Evolutionary conservation across 2,329 filamentous ascomycete genomes (phyloP).

Genomic region (Botrytis pseudocinerea): DNA sequence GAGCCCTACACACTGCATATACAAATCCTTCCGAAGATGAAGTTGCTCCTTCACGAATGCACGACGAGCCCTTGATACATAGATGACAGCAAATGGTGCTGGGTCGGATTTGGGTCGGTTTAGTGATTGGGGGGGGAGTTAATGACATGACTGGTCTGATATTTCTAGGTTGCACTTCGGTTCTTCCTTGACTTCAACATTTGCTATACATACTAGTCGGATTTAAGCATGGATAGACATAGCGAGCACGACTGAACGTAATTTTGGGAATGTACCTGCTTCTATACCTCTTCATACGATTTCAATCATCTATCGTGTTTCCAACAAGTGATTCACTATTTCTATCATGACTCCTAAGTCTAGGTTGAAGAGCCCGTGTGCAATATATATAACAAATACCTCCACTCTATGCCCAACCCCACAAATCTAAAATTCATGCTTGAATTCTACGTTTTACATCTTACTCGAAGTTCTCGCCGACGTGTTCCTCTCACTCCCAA

Average conservation of each 20-base stretch:
- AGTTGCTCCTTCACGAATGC: not conserved
- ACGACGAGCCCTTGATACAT: not conserved
- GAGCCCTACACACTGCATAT: not conserved
- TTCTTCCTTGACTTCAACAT: not conserved
- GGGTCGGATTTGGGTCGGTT: not conserved
- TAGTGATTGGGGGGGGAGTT: not conserved
- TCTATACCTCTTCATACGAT: not conserved
- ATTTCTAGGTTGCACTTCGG: conserved; percentile 1
- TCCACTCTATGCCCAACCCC: not conserved
- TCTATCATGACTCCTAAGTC: not conserved
- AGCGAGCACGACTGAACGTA: conserved; percentile 1
- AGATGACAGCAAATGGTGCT: not conserved
- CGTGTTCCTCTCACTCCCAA: conserved; percentile 63
- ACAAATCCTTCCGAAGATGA: not conserved
- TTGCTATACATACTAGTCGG: not conserved
- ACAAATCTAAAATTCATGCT: not conserved
- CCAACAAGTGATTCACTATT: not conserved
- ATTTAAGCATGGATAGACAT: conserved; percentile 11
- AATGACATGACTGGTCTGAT: conserved; percentile 6
- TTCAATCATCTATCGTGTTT: not conserved
- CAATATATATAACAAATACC: not conserved
- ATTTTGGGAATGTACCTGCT: conserved; percentile 3
- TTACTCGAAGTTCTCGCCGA: conserved; percentile 31
- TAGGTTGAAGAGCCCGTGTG: not conserved
- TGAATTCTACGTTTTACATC: conserved; percentile 26